Conservation (phyloP, 495 filamentous ascomycete genomes). For the Penicillium ochrochloron region DNA sequence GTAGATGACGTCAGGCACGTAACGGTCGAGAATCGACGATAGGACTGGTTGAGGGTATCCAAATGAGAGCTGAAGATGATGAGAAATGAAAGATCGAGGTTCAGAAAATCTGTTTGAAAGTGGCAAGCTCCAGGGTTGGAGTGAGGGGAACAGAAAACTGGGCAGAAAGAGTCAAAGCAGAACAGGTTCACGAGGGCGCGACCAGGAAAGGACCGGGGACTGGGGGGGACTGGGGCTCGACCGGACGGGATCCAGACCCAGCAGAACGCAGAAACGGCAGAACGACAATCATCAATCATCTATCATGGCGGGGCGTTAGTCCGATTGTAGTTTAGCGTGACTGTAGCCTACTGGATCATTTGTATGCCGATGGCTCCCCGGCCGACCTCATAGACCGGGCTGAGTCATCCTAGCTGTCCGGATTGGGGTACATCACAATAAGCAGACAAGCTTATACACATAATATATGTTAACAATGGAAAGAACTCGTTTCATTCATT, state of each 20-base stretch:
- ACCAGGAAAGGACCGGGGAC: neutral
- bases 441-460: neutral
- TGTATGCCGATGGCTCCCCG: neutral
- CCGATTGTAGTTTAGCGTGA: neutral
- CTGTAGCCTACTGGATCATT: too few species aligned
- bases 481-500: neutral
- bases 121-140: neutral
- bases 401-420: neutral
- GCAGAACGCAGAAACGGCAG: neutral
- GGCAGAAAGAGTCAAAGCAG: constrained; percentile 6
- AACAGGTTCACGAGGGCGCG: constrained; percentile 7
- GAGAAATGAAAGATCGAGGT: neutral
- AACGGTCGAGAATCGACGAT: constrained; percentile 1
- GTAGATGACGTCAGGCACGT: constrained; percentile 35
- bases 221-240: neutral
- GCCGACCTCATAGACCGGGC: neutral
- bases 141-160: constrained; percentile 5
- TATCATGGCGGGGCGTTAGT: neutral
- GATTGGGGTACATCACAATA: too few species aligned
- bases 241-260: constrained; percentile 7
- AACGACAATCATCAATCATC: neutral
- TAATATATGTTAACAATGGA: neutral
- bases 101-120: neutral
- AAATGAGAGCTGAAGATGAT: neutral
- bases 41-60: neutral